Percentiles rank a stretch among this genome's conserved stretches.
phyloP scores from a whole-genome alignment of 2,329 filamentous ascomycete species.

The Neopestalotiopsis rosae region DNA sequence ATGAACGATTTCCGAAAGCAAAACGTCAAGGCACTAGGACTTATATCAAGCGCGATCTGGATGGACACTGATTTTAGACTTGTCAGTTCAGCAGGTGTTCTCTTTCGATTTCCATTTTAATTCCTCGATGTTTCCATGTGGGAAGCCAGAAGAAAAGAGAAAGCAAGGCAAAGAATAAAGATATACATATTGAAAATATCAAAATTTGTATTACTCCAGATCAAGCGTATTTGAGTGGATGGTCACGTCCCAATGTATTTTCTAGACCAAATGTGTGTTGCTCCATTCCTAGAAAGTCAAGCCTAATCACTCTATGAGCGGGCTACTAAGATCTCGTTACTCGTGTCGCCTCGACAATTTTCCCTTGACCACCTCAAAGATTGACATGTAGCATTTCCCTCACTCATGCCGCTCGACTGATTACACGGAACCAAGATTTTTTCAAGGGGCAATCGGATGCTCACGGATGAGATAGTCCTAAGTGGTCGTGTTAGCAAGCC shows the following conservation, averaged over 20 bases:
- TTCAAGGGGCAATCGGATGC: not conserved
- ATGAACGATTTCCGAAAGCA: not conserved
- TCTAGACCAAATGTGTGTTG: not conserved
- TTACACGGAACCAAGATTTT: not conserved
- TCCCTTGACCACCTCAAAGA: not conserved
- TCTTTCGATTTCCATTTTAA: no score
- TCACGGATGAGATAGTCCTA: not conserved
- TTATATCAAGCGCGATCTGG: not conserved
- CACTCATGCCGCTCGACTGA: not conserved
- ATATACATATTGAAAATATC: not conserved
- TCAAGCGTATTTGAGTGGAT: not conserved
- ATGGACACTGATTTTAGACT: not conserved
- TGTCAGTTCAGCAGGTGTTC: not conserved
- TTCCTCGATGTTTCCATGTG: no score
- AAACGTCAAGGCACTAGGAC: not conserved
- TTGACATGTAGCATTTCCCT: not conserved
- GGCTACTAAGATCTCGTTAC: not conserved
- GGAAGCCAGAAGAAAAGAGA: no score
- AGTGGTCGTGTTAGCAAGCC: not conserved
- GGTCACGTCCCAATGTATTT: not conserved
- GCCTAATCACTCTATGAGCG: not conserved
- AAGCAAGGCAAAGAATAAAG: not conserved
- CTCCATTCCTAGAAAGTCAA: not conserved
- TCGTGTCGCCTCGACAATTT: not conserved
- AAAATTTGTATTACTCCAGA: not conserved